These are phyloP conservation scores for Suhomyces prunicola DNA, from an alignment of 805 yeast genomes.

Conservation along the genomic window DNA sequence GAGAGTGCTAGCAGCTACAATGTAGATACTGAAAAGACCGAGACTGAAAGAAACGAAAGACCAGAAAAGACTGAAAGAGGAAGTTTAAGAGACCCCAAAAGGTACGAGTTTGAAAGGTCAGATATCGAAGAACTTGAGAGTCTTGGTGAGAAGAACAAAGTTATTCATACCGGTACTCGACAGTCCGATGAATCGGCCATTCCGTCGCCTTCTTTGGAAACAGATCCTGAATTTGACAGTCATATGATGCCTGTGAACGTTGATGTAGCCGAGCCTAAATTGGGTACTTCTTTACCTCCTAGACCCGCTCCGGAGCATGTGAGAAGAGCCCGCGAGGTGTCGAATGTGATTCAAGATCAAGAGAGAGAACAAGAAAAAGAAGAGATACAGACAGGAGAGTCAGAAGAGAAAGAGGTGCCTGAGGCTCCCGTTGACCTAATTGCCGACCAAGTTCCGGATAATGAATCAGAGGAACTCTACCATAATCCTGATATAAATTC, in stretches of 20 bases:
- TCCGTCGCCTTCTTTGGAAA: not conserved
- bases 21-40: not conserved
- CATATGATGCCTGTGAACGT: not conserved
- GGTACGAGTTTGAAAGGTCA: not conserved
- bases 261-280: not conserved
- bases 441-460: not conserved
- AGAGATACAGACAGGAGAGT: not conserved
- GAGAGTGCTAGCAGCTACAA: slow-evolving; percentile 22
- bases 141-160: not conserved
- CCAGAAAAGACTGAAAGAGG: not conserved
- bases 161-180: not conserved
- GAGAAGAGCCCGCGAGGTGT: slow-evolving; percentile 22
- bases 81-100: not conserved
- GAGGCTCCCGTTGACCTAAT: not conserved
- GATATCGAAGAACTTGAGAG: not conserved
- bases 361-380: not conserved
- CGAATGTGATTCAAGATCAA: slow-evolving; percentile 5
- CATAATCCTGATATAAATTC: not conserved
- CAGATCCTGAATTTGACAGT: not conserved
- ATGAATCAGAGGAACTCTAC: not conserved
- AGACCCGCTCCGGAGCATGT: slow-evolving; percentile 24
- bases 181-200: not conserved
- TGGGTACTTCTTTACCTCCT: slow-evolving; percentile 16
- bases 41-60: not conserved
- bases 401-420: not conserved